phyloP scores from a whole-genome alignment of 768 basidiomycete species.

The Mycena venus region DNA sequence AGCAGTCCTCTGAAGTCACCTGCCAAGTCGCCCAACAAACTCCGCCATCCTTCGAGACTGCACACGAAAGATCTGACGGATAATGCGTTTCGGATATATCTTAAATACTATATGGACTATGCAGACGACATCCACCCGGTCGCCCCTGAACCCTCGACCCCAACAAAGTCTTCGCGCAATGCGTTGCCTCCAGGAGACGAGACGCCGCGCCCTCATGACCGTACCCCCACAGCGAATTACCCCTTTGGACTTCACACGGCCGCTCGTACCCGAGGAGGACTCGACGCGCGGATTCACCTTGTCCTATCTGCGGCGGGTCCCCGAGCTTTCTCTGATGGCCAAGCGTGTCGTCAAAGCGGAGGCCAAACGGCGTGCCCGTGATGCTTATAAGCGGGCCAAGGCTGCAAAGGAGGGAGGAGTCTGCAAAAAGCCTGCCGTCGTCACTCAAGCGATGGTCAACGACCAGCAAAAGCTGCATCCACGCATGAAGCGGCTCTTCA shows the following conservation, averaged over 20 bases:
- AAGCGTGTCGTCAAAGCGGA: conserved; percentile 75
- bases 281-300: conserved; percentile 69
- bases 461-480: conserved; percentile 45
- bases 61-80: conserved; percentile 76
- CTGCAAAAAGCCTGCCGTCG: conserved; percentile 3
- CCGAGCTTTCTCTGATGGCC: conserved; percentile 77
- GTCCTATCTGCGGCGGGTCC: conserved; percentile 83
- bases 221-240: conserved; percentile 44
- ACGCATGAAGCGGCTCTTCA: conserved; percentile 79
- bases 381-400: conserved; percentile 59
- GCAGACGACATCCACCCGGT: conserved; percentile 42
- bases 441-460: conserved; percentile 12
- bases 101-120: conserved; percentile 86
- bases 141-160: conserved; percentile 43
- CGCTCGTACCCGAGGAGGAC: not conserved
- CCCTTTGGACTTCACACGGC: conserved; percentile 22
- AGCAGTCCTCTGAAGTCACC: conserved; percentile 15
- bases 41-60: conserved; percentile 82
- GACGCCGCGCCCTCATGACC: conserved; percentile 42
- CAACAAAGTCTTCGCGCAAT: conserved; percentile 49
- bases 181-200: conserved; percentile 27
- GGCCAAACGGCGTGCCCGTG: conserved; percentile 63
- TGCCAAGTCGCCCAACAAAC: conserved; percentile 50
- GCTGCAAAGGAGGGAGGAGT: conserved; percentile 34
- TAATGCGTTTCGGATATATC: conserved; percentile 80